These are phyloP conservation scores for Trichomonas vaginalis DNA, from an alignment of 208 protist species.

Conservation along the genomic window DNA sequence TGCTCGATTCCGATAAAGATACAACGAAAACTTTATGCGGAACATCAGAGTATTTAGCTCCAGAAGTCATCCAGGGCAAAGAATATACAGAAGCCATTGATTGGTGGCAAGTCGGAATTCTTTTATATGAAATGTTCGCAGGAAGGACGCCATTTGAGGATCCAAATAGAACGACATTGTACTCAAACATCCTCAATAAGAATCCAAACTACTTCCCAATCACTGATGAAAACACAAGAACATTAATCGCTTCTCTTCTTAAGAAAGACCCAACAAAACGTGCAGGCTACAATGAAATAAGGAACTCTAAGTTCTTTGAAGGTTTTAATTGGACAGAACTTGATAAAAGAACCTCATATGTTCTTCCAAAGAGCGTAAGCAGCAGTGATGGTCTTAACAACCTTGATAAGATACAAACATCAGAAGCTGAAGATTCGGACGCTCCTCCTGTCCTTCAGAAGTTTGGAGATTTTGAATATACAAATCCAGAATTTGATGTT, in stretches of 20 bases:
- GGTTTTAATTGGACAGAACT: not conserved
- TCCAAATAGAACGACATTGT: not conserved
- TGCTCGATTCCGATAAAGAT: not conserved
- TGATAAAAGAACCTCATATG: no score
- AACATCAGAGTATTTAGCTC: slow-evolving; percentile 23
- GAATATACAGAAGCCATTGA: slow-evolving; percentile 24
- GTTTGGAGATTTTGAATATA: not conserved
- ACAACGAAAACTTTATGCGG: not conserved
- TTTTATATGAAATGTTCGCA: slow-evolving; percentile 38
- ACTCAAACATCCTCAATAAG: not conserved
- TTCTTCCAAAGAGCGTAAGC: no score
- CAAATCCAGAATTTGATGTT: not conserved
- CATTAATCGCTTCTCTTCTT: not conserved
- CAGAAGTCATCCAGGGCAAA: not conserved
- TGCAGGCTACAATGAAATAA: not conserved
- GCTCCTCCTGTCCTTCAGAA: not conserved
- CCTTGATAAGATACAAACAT: not conserved
- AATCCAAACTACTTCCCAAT: not conserved
- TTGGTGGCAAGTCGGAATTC: slow-evolving; percentile 40
- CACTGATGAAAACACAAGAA: not conserved
- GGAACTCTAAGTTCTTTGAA: not conserved
- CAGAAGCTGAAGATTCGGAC: not conserved
- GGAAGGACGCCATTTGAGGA: slow-evolving; percentile 33
- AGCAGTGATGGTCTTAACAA: no score
- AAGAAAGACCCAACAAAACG: not conserved